A percentile compares a stretch with the other conserved stretches of the same genome.
Conservation (phyloP, 176 grass and related monocot species). For the Tuctoria greenei region DNA sequence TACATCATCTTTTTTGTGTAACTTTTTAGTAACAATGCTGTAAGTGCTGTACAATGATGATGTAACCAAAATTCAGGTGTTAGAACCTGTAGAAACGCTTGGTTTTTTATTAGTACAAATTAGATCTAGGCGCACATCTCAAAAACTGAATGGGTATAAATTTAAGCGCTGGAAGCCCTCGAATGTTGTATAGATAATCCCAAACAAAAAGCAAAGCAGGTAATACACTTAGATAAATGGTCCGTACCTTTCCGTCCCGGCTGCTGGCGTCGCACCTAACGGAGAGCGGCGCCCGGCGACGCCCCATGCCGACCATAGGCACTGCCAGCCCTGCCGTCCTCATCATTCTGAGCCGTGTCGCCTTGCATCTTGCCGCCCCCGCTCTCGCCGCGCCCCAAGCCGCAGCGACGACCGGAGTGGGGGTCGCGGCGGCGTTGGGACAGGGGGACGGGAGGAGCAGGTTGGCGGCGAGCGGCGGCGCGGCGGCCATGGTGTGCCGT, state of each 20-base stretch:
- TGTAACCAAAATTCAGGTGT: neutral
- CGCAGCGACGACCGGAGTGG: constrained; percentile 40
- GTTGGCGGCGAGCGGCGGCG: constrained; percentile 32
- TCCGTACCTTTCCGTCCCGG: constrained; percentile 47
- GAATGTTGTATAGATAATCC: no score
- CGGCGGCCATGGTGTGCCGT: constrained; percentile 42
- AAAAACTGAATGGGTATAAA: no score
- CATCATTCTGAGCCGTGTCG: constrained; percentile 15
- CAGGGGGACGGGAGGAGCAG: neutral
- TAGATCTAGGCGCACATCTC: no score
- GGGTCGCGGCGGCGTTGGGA: neutral
- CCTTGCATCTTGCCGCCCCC: neutral
- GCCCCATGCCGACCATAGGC: constrained; percentile 35
- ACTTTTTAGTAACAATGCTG: no score
- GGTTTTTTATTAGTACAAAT: no score
- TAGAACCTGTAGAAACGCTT: no score
- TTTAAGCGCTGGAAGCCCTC: no score
- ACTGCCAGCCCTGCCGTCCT: neutral
- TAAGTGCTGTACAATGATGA: no score
- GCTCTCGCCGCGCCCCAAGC: constrained; percentile 40
- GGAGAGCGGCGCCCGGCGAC: constrained; percentile 25
- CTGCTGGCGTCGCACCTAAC: constrained; percentile 48
- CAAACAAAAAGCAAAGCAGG: neutral
- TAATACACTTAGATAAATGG: neutral
- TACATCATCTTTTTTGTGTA: no score